Evolutionary conservation across 768 basidiomycete genomes (phyloP).

Genomic region (Termitomyces sp.): DNA sequence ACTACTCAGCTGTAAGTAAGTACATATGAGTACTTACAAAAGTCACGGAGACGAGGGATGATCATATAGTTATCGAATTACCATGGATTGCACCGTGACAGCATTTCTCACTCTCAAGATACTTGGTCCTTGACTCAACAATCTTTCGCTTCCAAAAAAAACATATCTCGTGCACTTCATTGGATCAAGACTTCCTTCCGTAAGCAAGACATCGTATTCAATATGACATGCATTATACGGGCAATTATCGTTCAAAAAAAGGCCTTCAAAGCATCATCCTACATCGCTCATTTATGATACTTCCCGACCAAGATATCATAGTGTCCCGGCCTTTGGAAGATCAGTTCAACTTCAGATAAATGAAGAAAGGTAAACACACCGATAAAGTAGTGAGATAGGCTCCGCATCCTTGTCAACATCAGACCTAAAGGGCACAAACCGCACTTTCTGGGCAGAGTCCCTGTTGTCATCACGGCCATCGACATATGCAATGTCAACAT

Average conservation of each 20-base stretch:
- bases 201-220: background rate
- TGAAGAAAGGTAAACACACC: constrained; percentile 37
- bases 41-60: no score
- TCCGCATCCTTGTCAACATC: constrained; percentile 33
- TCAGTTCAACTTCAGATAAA: background rate
- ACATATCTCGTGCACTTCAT: background rate
- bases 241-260: background rate
- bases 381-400: constrained; percentile 71
- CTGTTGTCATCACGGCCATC: constrained; percentile 47
- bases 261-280: background rate
- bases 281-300: background rate
- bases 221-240: background rate
- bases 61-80: no score
- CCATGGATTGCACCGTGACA: no score
- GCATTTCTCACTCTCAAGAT: no score
- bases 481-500: constrained; percentile 76
- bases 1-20: no score
- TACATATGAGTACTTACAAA: no score
- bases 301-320: constrained; percentile 64
- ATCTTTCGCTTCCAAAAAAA: background rate
- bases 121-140: no score
- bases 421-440: constrained; percentile 64
- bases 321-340: constrained; percentile 67
- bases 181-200: no score
- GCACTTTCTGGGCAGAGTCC: constrained; percentile 34